Evolutionary conservation across 1,284 basidiomycete genomes (phyloP), one percentile per base, ranked within the genome.

Genomic region (Peniophora sp.): DNA sequence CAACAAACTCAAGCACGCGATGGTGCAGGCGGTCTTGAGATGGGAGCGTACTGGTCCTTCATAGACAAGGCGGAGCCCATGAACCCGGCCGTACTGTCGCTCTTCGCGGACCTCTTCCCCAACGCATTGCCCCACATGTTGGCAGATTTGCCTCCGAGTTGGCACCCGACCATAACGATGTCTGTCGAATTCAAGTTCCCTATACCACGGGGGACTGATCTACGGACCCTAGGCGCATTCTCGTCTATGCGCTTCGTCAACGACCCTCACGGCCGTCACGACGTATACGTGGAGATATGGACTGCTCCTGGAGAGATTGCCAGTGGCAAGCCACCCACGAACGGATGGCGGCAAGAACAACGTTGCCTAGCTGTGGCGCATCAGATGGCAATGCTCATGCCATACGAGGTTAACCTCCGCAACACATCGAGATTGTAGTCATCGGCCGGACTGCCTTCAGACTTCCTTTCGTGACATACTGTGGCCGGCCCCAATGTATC

Each of bases 111-210:
- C 54, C 65, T 72, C 2, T 75, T 76, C 56, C 35, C 63, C 22
- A 75, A 51, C 14, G 36, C n/a, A 20, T 24, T 49, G 12, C 36
- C 42, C 1, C 24, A 24, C 9, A 9, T 34, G 11, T 17, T 24
- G 6, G n/a, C n/a, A 8, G 15, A 41, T 5, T n/a, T 20, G 37
- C 37, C n/a, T 5, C n/a, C 37, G 17, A 81, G 79, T 41, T 83
- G 81, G 81, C 78, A 68, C 56, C 79, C 81, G 3, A 85, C 83
- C 0, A 69, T 84, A 61, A 68, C 71, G 1, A 66, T 84, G 55
- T 69, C 74, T 2, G 55, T 84, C 18, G 79, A 83, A 56, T 84
- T 81, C 68, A 82, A 80, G 55, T 70, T 71, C 22, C 75, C 74
- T 3, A 72, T 83, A 35, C 78, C 81, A 6, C 61, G 62, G 15